Evolutionary conservation across 148 eudicot genomes (phyloP), one percentile per base, ranked within the genome.

Genomic region (Linanthus parryae): DNA sequence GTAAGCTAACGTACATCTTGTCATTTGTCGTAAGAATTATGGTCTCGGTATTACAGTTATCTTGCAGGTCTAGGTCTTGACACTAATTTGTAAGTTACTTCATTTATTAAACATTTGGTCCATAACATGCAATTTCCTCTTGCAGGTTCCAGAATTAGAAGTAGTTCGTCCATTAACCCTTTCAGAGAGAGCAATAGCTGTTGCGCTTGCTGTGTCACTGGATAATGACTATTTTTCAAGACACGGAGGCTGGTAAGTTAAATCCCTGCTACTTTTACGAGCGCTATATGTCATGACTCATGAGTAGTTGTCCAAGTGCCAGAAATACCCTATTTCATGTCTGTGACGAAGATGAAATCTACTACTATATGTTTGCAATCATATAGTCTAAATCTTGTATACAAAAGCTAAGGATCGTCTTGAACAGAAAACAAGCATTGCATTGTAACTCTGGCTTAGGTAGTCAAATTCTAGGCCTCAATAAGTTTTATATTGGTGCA

Each of bases 141-240:
- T 61, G 59, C 56, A 92, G 99, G 67, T 84, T 65, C 61, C 79
- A 65, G 96, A 92, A 41, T 68, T 92, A 42, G 76, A 81, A 46
- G 84, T 84, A 44, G 64, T 33, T 29, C 96, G 96, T 23, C 95
- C 96, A 24, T 61, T 92, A 54, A 88, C 94, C 44, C 77, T 92
- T 39, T 73, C 96, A 36, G 96, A 92, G 67, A 79, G 99, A 72
- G 96, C 99, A 13, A 91, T 92, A 45, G 65, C 90, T 60, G 54
- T 92, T 57, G 96, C 99, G 27, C 96, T 92, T 65, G 99, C 99
- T 36, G 76, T 92, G 28, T 92, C 99, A 17, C 68, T 92, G 26
- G 99, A 92, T 64, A 84, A 82, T 64, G 99, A 92, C 73, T 92
- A 77, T 57, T 92, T 92, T 72, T 92, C 99, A 1, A 69, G 96